Base-by-base conservation (phyloP, 1,139 yeast genomes). In the Tardiomyces blankii region DNA sequence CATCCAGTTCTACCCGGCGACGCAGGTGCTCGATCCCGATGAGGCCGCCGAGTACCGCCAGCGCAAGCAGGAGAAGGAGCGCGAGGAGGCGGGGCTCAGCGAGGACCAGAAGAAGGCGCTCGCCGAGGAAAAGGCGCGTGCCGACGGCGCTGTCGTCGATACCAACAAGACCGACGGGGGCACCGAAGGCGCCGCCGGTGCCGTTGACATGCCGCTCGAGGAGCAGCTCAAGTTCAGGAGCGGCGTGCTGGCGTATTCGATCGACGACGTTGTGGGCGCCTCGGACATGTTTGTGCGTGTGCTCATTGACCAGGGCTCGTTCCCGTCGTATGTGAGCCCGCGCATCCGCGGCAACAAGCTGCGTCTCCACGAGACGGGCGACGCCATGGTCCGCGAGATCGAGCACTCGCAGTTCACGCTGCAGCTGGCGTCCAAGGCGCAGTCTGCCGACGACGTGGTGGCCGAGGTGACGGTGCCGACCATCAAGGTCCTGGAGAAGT, bases 1-100 rank as follows among this genome's bases (percentile, higher is more conserved):
- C 12, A 68, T 84, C 45, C 75, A 93, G 2, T 91, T 91, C 70
- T 87, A 78, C 65, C 97, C 98, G 23, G 67, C 82, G 16, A 65
- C 83, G 46, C 87, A 89, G 13, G 82, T 88, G 8, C 72, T 82
- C 71, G 77, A 87, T 32, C 78, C 86, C 45, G 83, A 78, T 49
- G 96, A 86, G 53, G 70, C 77, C 43, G 72, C 32, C 16, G 35
- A 30, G 9, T 30, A 13, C 16, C 50, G 56, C 21, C 51, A 48
- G 38, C 50, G 53, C 14, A 43, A 54, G 16, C 38, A 69, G 50
- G 86, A 78, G 54, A 79, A 75, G 52, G 74, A 70, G 49, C 68
- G 66, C 46, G 66, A 68, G 35, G 65, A 68, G 44, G 66, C 68
- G 35, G 65, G 68, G 44, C 47, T 54, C 25, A 38, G 49, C 43